Conservation (phyloP, 164 flowering plant genomes). For the Malania oleifera region DNA sequence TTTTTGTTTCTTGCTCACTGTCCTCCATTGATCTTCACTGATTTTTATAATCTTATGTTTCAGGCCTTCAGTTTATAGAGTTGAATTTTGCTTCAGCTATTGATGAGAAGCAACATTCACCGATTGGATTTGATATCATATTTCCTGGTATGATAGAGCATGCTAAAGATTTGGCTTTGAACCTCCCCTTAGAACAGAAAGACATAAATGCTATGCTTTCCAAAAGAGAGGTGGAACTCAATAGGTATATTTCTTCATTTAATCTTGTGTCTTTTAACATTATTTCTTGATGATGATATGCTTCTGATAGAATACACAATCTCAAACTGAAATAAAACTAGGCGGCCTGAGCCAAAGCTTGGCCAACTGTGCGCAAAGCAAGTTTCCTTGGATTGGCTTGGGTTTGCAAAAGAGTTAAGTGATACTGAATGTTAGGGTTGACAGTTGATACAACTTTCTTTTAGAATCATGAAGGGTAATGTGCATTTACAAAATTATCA, state of each 20-base stretch:
- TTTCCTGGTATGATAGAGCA: conserved; percentile 75
- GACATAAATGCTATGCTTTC: conserved; percentile 33
- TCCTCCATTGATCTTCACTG: not conserved
- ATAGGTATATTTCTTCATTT: conserved; percentile 32
- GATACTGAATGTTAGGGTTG: too few relatives aligned
- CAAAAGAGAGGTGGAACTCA: conserved; percentile 55
- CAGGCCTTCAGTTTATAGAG: conserved; percentile 65
- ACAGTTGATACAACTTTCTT: too few relatives aligned
- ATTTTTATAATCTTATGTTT: conserved; percentile 6
- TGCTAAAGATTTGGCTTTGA: conserved; percentile 46
- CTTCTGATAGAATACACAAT: too few relatives aligned
- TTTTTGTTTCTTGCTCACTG: not conserved
- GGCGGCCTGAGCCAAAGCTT: too few relatives aligned
- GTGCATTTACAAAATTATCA: not conserved
- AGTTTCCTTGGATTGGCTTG: too few relatives aligned
- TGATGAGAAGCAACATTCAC: conserved; percentile 52
- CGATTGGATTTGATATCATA: conserved; percentile 77
- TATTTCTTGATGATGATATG: not conserved
- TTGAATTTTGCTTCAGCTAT: conserved; percentile 42
- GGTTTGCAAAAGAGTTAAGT: too few relatives aligned
- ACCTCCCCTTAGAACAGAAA: conserved; percentile 34
- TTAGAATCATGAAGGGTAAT: not conserved
- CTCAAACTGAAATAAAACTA: too few relatives aligned
- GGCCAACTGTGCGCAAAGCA: too few relatives aligned
- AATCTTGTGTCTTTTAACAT: not conserved